Evolutionary conservation across 202 grass and related monocot genomes (phyloP).

Genomic region (Setaria italica): DNA sequence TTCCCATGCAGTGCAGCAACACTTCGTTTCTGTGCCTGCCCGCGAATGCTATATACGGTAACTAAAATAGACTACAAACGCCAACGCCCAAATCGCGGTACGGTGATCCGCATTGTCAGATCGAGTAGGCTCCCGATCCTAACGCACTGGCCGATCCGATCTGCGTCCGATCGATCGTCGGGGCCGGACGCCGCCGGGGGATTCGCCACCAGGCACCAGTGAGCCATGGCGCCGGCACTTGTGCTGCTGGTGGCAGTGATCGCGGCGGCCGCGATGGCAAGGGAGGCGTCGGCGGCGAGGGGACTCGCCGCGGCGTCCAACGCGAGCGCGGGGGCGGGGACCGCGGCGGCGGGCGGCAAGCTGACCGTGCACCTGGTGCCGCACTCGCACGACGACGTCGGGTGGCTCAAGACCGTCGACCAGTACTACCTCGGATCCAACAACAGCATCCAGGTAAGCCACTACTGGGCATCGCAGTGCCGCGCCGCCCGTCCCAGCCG

Average conservation of each 20-base stretch:
- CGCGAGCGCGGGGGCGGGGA: conserved; percentile 41
- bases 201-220: not conserved
- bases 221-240: conserved; percentile 19
- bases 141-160: not conserved
- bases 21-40: too few species aligned
- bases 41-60: too few species aligned
- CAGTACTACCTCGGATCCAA: conserved; percentile 94
- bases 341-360: conserved; percentile 45
- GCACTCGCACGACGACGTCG: conserved; percentile 92
- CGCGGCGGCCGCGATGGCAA: not conserved
- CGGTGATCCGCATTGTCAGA: not conserved
- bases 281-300: conserved; percentile 16
- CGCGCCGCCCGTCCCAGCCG: too few species aligned
- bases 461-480: too few species aligned
- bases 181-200: not conserved
- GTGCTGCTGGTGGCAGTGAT: not conserved
- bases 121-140: not conserved
- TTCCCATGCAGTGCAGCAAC: too few species aligned
- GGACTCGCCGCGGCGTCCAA: conserved; percentile 44
- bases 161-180: not conserved
- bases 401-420: conserved; percentile 92
- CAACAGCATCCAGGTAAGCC: conserved; percentile 70
- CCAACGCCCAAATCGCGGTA: not conserved
- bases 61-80: too few species aligned
- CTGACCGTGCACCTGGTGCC: conserved; percentile 86